Base-by-base conservation (phyloP, 371 early-diverging fungal species). In the Saksenaea vasiformis region DNA sequence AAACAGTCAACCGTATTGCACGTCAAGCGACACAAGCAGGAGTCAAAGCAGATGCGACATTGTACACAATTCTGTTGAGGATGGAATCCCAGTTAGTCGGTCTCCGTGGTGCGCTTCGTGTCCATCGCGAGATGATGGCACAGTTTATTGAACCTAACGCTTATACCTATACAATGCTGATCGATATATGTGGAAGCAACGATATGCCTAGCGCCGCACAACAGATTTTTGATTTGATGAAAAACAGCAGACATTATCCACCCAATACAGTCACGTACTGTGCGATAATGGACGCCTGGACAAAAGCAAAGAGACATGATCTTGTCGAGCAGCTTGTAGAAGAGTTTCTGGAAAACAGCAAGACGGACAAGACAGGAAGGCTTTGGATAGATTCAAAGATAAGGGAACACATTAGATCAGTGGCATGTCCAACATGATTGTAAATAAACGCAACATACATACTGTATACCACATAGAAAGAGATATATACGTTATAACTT, bases 231-330 rank as follows among this genome's bases (percentile, higher is more conserved):
- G 68, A 77, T 17, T 58, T 79, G 55, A 79, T 82, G 82, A 66
- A 71, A 31, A 63, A 67, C 11, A 71, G 69, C 22, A 31, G 44
- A 5, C 44, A 55, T 15, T 64, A 72, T 26, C 31, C 60, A 15
- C 82, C 82, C 0, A 78, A 76, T 51, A 77, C 82, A 2, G 65
- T 68, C 0, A 82, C 82, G 11, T 82, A 77, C 57, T 75, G 67
- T 47, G 73, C 68, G 2, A 64, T 87, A 69, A 71, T 85, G 44
- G 75, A 78, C 27, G 78, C 70, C 2, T 81, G 81, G 69, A 64
- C 66, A 27, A 31, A 58, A 17, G 75, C 78, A 7, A 74, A 73
- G 61, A 74, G 75, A 37, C 65, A 73, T 44, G 66, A 62, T n/a
- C 51, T 80, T 24, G 26, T 69, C 13, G 39, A 65, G 7, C 71